Percentiles rank a stretch among this genome's conserved stretches.
Evolutionary conservation across 2,329 filamentous ascomycete species (phyloP).

Genomic region (Cryoendolithus antarcticus): DNA sequence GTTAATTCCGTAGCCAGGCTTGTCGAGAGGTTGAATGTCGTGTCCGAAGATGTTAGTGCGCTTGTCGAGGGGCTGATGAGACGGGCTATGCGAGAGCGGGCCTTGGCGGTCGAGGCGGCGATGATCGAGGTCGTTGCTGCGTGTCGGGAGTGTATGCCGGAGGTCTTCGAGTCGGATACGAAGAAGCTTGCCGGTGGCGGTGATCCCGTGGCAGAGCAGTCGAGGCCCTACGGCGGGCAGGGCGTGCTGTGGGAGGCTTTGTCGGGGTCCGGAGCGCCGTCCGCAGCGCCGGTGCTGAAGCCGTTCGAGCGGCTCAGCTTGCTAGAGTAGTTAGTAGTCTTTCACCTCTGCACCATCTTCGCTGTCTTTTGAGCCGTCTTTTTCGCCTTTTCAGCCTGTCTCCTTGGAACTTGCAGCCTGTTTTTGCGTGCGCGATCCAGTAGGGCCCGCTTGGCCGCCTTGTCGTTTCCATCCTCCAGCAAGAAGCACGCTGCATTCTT

Average conservation of each 20-base stretch:
- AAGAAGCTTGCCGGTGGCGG: conserved; percentile 5
- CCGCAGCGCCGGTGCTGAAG: conserved; percentile 42
- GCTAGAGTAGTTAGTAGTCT: conserved; percentile 17
- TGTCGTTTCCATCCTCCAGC: too few species aligned
- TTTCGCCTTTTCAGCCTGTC: too few species aligned
- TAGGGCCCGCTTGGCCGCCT: too few species aligned
- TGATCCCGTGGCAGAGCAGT: conserved; percentile 8
- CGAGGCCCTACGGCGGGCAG: conserved; percentile 29
- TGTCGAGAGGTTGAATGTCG: conserved; percentile 65
- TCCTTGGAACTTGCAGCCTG: too few species aligned
- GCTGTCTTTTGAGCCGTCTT: too few species aligned
- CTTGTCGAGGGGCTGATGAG: conserved; percentile 67
- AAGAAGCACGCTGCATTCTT: too few species aligned
- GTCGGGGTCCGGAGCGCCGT: conserved; percentile 22
- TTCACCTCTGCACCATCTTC: too few species aligned
- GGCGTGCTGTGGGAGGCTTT: conserved; percentile 35
- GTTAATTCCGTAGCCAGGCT: conserved; percentile 76
- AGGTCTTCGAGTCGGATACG: conserved; percentile 49
- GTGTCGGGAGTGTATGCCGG: conserved; percentile 53
- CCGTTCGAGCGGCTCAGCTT: conserved; percentile 34
- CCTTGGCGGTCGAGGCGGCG: conserved; percentile 60
- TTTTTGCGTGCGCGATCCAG: too few species aligned
- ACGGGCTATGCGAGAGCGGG: conserved; percentile 77
- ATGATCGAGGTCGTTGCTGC: conserved; percentile 62
- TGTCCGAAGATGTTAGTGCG: conserved; percentile 58